Evolutionary conservation across 768 basidiomycete genomes (phyloP).

Genomic region (Suillus alpinus): DNA sequence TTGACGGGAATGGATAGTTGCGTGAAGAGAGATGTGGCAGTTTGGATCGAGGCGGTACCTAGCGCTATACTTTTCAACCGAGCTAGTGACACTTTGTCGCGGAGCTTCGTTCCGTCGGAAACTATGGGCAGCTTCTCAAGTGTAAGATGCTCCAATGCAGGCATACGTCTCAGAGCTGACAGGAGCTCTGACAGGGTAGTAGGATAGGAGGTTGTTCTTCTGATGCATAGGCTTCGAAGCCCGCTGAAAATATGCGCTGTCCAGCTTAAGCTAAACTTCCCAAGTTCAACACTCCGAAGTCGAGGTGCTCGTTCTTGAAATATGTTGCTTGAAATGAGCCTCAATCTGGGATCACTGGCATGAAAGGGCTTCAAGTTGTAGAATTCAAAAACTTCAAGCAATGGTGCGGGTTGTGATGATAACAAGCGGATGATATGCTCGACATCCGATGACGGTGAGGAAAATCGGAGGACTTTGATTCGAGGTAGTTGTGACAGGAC

Average conservation of each 20-base stretch:
- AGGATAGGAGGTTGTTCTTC: slow-evolving; percentile 14
- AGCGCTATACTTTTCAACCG: not conserved
- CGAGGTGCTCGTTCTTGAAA: slow-evolving; percentile 30
- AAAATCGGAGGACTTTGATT: slow-evolving; percentile 25
- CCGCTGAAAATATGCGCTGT: slow-evolving; percentile 30
- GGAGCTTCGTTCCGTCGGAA: not conserved
- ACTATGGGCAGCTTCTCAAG: not conserved
- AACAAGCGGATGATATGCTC: slow-evolving; percentile 18
- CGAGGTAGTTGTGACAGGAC: slow-evolving; percentile 27
- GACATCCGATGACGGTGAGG: slow-evolving; percentile 26
- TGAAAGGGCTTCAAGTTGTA: too few relatives aligned
- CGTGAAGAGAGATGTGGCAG: not conserved
- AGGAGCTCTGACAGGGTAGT: slow-evolving; percentile 25
- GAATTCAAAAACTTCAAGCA: slow-evolving; percentile 6
- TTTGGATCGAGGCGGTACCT: too few relatives aligned
- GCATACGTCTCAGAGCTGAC: slow-evolving; percentile 29
- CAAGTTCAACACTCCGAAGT: slow-evolving; percentile 30
- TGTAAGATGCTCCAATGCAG: slow-evolving; percentile 14
- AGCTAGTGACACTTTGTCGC: not conserved
- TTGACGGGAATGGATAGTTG: not conserved
- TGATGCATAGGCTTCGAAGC: slow-evolving; percentile 33
- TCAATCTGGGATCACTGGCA: too few relatives aligned
- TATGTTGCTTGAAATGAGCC: slow-evolving; percentile 25
- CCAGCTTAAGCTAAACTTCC: slow-evolving; percentile 31
- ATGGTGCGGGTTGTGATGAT: not conserved